Evolutionary conservation across 352 stramenopile species (phyloP).

Genomic region (Phytophthora constricta): DNA sequence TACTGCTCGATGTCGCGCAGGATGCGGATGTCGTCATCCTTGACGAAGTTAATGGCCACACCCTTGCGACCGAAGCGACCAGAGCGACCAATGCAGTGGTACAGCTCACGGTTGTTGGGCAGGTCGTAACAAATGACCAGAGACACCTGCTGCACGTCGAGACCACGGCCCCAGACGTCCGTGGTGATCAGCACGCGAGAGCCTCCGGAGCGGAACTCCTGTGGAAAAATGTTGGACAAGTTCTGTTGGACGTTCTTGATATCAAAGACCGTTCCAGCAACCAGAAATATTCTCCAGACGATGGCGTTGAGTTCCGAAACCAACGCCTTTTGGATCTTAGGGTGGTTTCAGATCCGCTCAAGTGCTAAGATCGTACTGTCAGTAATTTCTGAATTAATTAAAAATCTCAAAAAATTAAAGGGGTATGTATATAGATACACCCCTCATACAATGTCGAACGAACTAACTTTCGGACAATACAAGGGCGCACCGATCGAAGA

Average conservation of each 20-base stretch:
- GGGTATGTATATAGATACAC: background rate
- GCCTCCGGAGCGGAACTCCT: conserved; percentile 94
- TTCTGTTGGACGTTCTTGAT: too few species aligned
- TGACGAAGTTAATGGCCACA: conserved; percentile 99
- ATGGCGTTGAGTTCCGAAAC: too few species aligned
- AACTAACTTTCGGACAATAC: background rate
- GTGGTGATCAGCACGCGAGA: conserved; percentile 98
- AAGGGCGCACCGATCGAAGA: too few species aligned
- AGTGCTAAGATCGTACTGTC: too few species aligned
- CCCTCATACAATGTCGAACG: background rate
- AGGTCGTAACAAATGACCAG: conserved; percentile 99
- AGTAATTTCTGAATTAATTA: too few species aligned
- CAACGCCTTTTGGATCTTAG: too few species aligned
- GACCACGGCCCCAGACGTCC: conserved; percentile 96
- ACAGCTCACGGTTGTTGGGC: conserved; percentile 96
- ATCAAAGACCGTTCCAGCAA: too few species aligned
- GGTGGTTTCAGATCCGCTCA: too few species aligned
- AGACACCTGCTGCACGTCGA: conserved; percentile 98
- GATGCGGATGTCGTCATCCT: conserved; percentile 95
- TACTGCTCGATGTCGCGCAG: conserved; percentile 99
- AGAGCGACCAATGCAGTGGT: conserved; percentile 95
- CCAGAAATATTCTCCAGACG: too few species aligned
- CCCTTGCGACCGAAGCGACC: conserved; percentile 97
- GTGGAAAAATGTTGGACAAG: too few species aligned
- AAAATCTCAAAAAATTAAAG: background rate